Evolutionary conservation across 75 land plant genomes (phyloP).

Genomic region (Adiantum capillusveneris): DNA sequence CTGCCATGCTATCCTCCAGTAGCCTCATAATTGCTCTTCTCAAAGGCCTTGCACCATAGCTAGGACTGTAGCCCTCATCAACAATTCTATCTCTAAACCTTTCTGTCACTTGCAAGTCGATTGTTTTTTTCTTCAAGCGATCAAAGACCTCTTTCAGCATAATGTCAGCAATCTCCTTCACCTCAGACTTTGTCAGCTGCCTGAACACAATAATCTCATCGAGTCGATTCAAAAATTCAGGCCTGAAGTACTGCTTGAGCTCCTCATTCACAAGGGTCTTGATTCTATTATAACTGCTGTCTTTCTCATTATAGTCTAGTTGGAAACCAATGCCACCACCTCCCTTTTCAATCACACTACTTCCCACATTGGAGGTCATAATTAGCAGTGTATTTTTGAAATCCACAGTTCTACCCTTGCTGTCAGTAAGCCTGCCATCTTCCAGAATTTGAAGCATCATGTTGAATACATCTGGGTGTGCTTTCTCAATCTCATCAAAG

Average conservation of each 20-base stretch:
- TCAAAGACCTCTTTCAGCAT: slow-evolving; percentile 47
- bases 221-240: slow-evolving; percentile 44
- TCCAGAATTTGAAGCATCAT: slow-evolving; percentile 61
- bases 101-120: slow-evolving; percentile 46
- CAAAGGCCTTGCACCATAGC: slow-evolving; percentile 39
- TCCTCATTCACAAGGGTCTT: slow-evolving; percentile 40
- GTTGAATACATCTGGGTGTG: slow-evolving; percentile 53
- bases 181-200: slow-evolving; percentile 50
- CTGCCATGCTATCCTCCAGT: slow-evolving; percentile 34
- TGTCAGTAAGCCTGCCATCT: slow-evolving; percentile 49
- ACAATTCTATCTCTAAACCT: slow-evolving; percentile 37
- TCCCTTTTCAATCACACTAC: slow-evolving; percentile 48
- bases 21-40: slow-evolving; percentile 39
- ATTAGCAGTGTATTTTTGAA: slow-evolving; percentile 48
- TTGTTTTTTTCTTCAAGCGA: slow-evolving; percentile 31
- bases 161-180: slow-evolving; percentile 52
- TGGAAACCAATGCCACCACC: slow-evolving; percentile 38
- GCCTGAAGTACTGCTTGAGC: slow-evolving; percentile 41
- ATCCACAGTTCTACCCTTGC: slow-evolving; percentile 45
- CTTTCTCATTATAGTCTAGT: slow-evolving; percentile 35
- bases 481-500: slow-evolving; percentile 49
- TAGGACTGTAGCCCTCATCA: slow-evolving; percentile 40
- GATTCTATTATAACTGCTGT: slow-evolving; percentile 43
- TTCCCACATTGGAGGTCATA: slow-evolving; percentile 49
- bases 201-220: slow-evolving; percentile 58